A percentile compares a stretch with the other conserved stretches of the same genome.
phyloP scores from a whole-genome alignment of 352 stramenopile genomes.

The Blastocystis hominis region DNA sequence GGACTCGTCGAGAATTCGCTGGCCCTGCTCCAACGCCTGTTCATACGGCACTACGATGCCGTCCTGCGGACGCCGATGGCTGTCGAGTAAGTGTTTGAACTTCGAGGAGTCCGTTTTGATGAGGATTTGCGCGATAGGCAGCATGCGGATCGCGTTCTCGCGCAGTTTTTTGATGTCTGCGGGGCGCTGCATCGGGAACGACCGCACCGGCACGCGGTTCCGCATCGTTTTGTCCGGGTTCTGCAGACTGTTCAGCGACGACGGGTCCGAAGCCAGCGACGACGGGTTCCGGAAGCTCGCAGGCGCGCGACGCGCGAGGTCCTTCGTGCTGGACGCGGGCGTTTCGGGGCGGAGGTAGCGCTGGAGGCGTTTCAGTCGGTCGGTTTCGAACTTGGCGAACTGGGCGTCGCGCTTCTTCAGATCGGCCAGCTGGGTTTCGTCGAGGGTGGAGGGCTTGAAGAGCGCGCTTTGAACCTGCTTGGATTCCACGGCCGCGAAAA shows the following conservation, averaged over 20 bases:
- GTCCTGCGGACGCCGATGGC: background rate
- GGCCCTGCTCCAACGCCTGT: background rate
- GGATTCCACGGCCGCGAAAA: background rate
- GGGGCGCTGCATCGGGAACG: background rate
- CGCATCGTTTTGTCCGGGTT: background rate
- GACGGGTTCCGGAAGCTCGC: background rate
- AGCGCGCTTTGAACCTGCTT: background rate
- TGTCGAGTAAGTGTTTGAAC: constrained; percentile 8
- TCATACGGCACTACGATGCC: constrained; percentile 18
- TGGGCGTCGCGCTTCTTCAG: constrained; percentile 18
- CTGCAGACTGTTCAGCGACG: background rate
- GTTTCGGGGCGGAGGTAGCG: constrained; percentile 29
- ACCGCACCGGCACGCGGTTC: background rate
- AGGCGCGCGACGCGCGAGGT: background rate
- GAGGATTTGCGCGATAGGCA: background rate
- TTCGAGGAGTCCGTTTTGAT: background rate
- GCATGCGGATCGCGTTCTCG: background rate
- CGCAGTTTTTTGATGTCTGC: background rate
- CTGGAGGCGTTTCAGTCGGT: background rate
- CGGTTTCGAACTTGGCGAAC: constrained; percentile 1
- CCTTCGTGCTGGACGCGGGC: background rate
- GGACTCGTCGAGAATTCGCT: background rate
- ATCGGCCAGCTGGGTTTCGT: background rate
- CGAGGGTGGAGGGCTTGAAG: background rate
- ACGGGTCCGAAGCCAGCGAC: background rate